A percentile compares a stretch with the other conserved stretches of the same genome.
These are phyloP conservation scores for Tulasnella sp. DNA, from an alignment of 768 basidiomycete genomes.

Conservation along the genomic window DNA sequence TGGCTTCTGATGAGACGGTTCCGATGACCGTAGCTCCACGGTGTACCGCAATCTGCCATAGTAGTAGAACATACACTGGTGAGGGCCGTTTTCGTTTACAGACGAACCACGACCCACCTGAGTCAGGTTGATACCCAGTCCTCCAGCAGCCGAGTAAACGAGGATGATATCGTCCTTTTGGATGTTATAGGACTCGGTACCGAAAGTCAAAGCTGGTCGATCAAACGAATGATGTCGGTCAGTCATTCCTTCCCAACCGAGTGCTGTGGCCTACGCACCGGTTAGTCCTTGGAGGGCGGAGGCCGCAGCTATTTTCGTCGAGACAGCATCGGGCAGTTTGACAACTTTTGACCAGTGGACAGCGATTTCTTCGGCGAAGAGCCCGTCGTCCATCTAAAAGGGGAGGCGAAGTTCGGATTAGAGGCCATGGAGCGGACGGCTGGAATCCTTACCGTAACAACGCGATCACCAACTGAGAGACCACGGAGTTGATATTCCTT, in stretches of 20 bases:
- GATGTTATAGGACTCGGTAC: conserved; percentile 79
- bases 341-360: conserved; percentile 54
- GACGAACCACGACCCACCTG: conserved; percentile 29
- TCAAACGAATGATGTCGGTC: background rate
- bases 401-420: background rate
- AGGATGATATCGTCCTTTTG: conserved; percentile 72
- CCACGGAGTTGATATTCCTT: conserved; percentile 55
- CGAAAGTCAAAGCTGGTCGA: conserved; percentile 48
- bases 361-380: conserved; percentile 66
- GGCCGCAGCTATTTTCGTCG: conserved; percentile 58
- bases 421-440: background rate
- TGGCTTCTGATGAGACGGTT: conserved; percentile 78
- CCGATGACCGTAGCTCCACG: conserved; percentile 87
- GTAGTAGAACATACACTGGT: background rate
- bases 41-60: conserved; percentile 59
- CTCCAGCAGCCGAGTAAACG: conserved; percentile 88
- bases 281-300: conserved; percentile 70
- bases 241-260: background rate
- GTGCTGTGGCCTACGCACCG: conserved; percentile 17
- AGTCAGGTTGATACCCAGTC: conserved; percentile 48
- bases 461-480: conserved; percentile 60
- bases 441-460: conserved; percentile 50
- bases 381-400: conserved; percentile 26
- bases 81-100: background rate
- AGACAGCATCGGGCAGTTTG: conserved; percentile 56